Base-by-base conservation (phyloP, 805 yeast species). In the Metschnikowia vanudenii region DNA sequence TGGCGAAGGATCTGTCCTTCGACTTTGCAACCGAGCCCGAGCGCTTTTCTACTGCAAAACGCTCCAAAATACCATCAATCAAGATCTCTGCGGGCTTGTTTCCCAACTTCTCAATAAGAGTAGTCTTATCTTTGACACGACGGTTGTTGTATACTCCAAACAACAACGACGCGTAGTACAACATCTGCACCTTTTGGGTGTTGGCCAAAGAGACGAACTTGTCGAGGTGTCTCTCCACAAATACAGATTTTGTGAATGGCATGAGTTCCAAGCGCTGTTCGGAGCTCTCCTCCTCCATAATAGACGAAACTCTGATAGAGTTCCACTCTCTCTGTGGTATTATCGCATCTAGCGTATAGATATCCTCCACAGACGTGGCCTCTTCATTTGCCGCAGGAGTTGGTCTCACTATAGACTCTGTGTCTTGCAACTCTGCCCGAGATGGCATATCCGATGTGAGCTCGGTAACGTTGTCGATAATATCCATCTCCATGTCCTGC, bases 291-390 rank as follows among this genome's bases (percentile, higher is more conserved):
- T 82, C 91, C 43, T 76, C 73, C 51, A 85, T 59, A 10, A 85
- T 60, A n/a, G 81, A 65, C 37, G 78, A 82, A 31, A 85, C 82
- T 51, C 88, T 80, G 52, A 91, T 78, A 50, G 73, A 71, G 31
- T 71, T 67, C 68, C 82, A 77, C 63, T 88, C 94, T 49, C 70
- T 72, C 55, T 72, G 69, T 46, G 94, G 84, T 63, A 94, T 80
- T 61, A 94, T 80, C 58, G 74, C 80, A 49, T 73, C 71, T 34
- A 90, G 57, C 32, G 96, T 88, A 63, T 91, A 94, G 38, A 91
- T 76, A 51, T 89, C 94, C 58, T 85, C 90, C 33, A 85, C 92
- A 43, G 77, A 75, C 9, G 88, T 83, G n/a, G 98, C 96, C 41
- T 80, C 87, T 28, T 76, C 77, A 58, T 89, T 74, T 55, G 84